Conservation (phyloP, 192 early-diverging fungal genomes). For the Coemansia javaensis region DNA sequence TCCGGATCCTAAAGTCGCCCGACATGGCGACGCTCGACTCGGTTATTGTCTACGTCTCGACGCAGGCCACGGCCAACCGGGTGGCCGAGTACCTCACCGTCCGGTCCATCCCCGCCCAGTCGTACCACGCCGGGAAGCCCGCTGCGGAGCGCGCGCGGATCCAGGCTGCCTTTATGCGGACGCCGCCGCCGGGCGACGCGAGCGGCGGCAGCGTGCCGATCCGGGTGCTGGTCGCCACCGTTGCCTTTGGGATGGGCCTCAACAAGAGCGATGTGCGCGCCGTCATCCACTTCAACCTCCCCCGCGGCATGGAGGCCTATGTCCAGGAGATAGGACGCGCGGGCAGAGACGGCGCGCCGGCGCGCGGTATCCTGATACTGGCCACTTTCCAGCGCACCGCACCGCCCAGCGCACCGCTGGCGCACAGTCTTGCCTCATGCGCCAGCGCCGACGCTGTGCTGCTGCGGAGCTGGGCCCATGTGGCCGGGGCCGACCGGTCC, state of each 20-base stretch:
- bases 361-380: conserved; percentile 53
- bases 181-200: not conserved
- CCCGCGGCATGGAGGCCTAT: conserved; percentile 69
- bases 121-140: conserved; percentile 74
- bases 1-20: conserved; percentile 52
- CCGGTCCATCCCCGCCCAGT: conserved; percentile 61
- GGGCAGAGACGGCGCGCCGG: conserved; percentile 56
- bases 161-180: conserved; percentile 64
- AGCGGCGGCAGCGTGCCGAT: conserved; percentile 17
- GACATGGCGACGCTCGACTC: conserved; percentile 52
- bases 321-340: conserved; percentile 73
- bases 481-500: conserved; percentile 19
- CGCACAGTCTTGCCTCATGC: not conserved
- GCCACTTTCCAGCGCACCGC: conserved; percentile 13
- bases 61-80: conserved; percentile 62
- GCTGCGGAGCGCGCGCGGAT: conserved; percentile 55
- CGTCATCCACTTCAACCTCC: conserved; percentile 67
- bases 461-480: conserved; percentile 28
- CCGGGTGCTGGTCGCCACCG: conserved; percentile 67
- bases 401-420: not conserved
- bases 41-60: conserved; percentile 65
- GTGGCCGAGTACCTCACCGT: conserved; percentile 64
- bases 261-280: conserved; percentile 69
- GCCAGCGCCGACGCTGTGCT: conserved; percentile 14
- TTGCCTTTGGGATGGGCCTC: conserved; percentile 73